Evolutionary conservation across 257 asterid genomes (phyloP).

Genomic region (Scutellaria barbata): DNA sequence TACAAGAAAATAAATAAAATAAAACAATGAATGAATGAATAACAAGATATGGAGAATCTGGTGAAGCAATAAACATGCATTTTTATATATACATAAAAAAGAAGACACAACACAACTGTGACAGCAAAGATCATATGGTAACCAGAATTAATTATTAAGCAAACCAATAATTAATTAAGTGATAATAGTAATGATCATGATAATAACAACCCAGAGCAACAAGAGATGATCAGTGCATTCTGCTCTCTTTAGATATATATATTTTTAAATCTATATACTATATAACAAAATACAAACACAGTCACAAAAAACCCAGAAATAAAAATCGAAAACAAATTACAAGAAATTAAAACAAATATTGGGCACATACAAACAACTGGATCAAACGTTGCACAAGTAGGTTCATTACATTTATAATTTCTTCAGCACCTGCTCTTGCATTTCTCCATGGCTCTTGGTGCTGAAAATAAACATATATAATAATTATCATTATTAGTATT

Average conservation of each 20-base stretch:
- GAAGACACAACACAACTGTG: constrained; percentile 47
- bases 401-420: constrained; percentile 25
- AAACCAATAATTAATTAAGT: constrained; percentile 37
- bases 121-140: constrained; percentile 46
- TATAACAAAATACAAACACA: constrained; percentile 57
- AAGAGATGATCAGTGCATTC: constrained; percentile 43
- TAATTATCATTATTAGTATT: background rate
- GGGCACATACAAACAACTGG: constrained; percentile 34
- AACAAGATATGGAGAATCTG: constrained; percentile 57
- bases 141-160: constrained; percentile 36
- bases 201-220: constrained; percentile 56
- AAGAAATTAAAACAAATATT: constrained; percentile 32
- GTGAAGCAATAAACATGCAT: constrained; percentile 23
- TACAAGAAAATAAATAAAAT: constrained; percentile 31
- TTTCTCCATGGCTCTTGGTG: constrained; percentile 69
- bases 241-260: constrained; percentile 42
- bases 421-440: constrained; percentile 64
- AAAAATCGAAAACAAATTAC: constrained; percentile 5
- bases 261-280: constrained; percentile 42
- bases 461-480: constrained; percentile 35
- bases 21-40: constrained; percentile 15
- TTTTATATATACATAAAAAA: constrained; percentile 15
- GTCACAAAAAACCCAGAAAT: constrained; percentile 41
- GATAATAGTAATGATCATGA: constrained; percentile 10
- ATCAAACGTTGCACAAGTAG: constrained; percentile 39